phyloP scores from a whole-genome alignment of 2,329 filamentous ascomycete species.

The Trichoderma breve region DNA sequence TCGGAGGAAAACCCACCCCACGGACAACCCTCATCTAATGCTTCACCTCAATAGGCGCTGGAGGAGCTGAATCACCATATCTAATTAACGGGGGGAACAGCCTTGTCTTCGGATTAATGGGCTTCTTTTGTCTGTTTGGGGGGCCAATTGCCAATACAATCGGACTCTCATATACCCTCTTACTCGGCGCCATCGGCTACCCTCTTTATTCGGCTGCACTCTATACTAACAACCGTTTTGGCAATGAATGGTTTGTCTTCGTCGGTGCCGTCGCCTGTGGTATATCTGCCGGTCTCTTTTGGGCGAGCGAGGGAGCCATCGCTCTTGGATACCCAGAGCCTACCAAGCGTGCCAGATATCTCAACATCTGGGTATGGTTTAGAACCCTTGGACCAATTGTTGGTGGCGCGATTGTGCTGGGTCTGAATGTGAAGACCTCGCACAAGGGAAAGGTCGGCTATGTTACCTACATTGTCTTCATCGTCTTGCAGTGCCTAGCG shows the following conservation, averaged over 20 bases:
- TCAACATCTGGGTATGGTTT: conserved; percentile 43
- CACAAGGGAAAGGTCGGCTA: conserved; percentile 28
- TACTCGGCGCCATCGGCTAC: conserved; percentile 47
- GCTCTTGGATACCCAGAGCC: conserved; percentile 50
- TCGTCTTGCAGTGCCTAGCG: conserved; percentile 30
- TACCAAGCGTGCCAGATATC: conserved; percentile 42
- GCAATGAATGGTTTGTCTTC: conserved; percentile 51
- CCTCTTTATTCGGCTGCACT: conserved; percentile 47
- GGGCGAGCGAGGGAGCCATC: conserved; percentile 50
- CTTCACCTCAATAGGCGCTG: conserved; percentile 44
- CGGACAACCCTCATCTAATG: background rate
- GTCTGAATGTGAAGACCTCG: conserved; percentile 36
- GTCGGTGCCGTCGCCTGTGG: conserved; percentile 49
- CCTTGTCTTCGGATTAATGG: conserved; percentile 46
- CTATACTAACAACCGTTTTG: conserved; percentile 50
- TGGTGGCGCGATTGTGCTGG: conserved; percentile 46
- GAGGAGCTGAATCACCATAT: conserved; percentile 38
- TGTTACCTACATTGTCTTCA: conserved; percentile 31
- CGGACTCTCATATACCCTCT: conserved; percentile 45
- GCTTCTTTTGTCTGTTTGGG: conserved; percentile 47
- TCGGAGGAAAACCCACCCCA: no score
- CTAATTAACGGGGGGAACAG: conserved; percentile 50
- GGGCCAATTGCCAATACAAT: conserved; percentile 49
- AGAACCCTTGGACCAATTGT: conserved; percentile 48
- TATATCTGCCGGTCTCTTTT: conserved; percentile 49